These are phyloP conservation scores for Mucor velutinosus DNA, from an alignment of 371 early-diverging fungal genomes.

Conservation along the genomic window DNA sequence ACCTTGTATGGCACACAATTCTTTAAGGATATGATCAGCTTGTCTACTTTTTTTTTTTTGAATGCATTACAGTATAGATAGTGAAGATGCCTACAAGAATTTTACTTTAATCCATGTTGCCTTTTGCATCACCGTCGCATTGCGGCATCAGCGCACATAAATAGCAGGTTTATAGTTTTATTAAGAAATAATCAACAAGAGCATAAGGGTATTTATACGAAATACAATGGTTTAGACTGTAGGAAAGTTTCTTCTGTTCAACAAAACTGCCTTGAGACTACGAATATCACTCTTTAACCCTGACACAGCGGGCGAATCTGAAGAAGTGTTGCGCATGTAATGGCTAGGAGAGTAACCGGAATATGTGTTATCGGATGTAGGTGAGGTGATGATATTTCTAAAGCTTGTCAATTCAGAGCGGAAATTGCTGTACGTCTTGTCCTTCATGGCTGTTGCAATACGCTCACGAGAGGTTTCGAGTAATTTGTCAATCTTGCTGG, in stretches of 20 bases:
- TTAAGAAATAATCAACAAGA: neutral
- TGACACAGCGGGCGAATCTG: conserved; percentile 39
- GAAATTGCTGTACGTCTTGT: conserved; percentile 10
- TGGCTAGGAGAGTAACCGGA: conserved; percentile 1
- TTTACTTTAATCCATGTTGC: too few species aligned
- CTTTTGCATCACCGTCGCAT: too few species aligned
- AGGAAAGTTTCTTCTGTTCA: conserved; percentile 40
- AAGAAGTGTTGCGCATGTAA: conserved; percentile 7
- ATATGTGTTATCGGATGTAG: conserved; percentile 2
- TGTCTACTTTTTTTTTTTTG: too few species aligned
- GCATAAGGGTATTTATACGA: neutral
- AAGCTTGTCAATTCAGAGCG: conserved; percentile 5
- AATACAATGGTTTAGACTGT: conserved; percentile 3
- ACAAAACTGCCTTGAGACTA: conserved; percentile 32
- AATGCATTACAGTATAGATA: too few species aligned
- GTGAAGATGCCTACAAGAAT: too few species aligned
- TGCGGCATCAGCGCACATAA: too few species aligned
- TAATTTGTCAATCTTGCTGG: conserved; percentile 15
- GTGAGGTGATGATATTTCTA: neutral
- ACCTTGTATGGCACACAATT: too few species aligned
- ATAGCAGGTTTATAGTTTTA: neutral
- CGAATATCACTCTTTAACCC: conserved; percentile 41
- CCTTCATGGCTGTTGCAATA: neutral
- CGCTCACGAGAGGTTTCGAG: neutral
- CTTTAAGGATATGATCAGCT: too few species aligned